These are phyloP conservation scores for Gnomoniopsis sp. DNA, from an alignment of 2,329 filamentous ascomycete species.

Conservation along the genomic window DNA sequence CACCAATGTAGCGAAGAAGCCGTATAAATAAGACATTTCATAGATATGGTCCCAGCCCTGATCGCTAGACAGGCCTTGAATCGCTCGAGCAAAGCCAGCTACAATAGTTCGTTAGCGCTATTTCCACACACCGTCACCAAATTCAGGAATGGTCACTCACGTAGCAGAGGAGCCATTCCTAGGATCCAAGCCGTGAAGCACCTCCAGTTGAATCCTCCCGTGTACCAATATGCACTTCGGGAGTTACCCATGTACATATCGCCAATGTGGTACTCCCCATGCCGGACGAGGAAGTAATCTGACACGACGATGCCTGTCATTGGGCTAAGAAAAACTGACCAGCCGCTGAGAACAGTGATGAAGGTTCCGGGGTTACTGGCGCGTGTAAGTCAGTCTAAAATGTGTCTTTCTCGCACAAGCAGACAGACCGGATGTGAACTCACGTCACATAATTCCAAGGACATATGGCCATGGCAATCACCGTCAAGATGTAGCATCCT, in stretches of 20 bases:
- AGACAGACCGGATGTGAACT: not conserved
- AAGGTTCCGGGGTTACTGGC: conserved; percentile 37
- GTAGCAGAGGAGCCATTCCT: conserved; percentile 31
- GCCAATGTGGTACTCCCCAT: conserved; percentile 35
- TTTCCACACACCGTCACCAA: not conserved
- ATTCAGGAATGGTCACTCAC: conserved; percentile 18
- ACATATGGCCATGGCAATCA: conserved; percentile 37
- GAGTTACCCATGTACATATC: conserved; percentile 38
- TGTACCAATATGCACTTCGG: conserved; percentile 40
- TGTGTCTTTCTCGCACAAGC: not conserved
- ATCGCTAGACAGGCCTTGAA: conserved; percentile 19
- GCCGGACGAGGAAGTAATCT: conserved; percentile 42
- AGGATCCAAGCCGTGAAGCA: conserved; percentile 37
- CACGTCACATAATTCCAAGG: conserved; percentile 38
- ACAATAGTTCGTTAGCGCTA: not conserved
- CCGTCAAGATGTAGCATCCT: conserved; percentile 39
- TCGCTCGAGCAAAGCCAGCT: conserved; percentile 26
- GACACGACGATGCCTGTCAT: conserved; percentile 42
- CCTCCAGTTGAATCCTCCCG: conserved; percentile 40
- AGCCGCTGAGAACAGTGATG: conserved; percentile 28
- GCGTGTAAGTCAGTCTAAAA: not conserved
- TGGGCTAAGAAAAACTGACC: conserved; percentile 43
- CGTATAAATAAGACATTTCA: conserved; percentile 28
- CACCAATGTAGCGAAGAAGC: conserved; percentile 23
- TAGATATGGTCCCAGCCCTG: conserved; percentile 30